A percentile compares a stretch with the other conserved stretches of the same genome.
Evolutionary conservation across 192 early-diverging fungal species (phyloP).

Genomic region (Kickxella alabastrina): DNA sequence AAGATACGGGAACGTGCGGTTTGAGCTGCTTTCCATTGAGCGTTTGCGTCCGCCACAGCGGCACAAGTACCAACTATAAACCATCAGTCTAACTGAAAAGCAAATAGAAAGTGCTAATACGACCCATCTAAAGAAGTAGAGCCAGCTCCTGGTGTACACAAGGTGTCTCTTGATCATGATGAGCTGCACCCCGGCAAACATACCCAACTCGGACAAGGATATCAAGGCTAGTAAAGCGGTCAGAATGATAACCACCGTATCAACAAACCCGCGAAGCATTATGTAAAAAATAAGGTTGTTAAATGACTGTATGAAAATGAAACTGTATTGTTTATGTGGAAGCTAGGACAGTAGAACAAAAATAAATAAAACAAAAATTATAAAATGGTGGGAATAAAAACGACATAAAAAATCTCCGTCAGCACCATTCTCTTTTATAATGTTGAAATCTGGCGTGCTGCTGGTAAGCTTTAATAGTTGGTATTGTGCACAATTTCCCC

Average conservation of each 20-base stretch:
- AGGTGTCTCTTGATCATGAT: slow-evolving; percentile 38
- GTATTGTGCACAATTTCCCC: too few relatives aligned
- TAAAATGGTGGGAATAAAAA: too few relatives aligned
- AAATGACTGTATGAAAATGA: too few relatives aligned
- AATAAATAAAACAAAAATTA: too few relatives aligned
- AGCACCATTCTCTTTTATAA: too few relatives aligned
- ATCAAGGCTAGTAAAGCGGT: slow-evolving; percentile 27
- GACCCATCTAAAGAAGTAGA: slow-evolving; percentile 51
- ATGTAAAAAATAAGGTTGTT: too few relatives aligned
- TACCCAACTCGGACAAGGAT: slow-evolving; percentile 39
- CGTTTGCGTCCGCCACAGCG: slow-evolving; percentile 4
- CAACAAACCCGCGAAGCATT: slow-evolving; percentile 26
- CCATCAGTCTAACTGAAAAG: slow-evolving; percentile 27
- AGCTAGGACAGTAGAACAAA: too few relatives aligned
- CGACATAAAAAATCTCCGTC: too few relatives aligned
- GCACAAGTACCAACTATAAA: slow-evolving; percentile 41
- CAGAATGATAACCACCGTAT: slow-evolving; percentile 22
- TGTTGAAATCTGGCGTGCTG: too few relatives aligned
- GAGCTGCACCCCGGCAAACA: slow-evolving; percentile 46
- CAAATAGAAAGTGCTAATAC: slow-evolving; percentile 39
- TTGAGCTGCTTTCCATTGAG: slow-evolving; percentile 18
- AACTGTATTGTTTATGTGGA: too few relatives aligned
- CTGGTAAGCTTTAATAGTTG: too few relatives aligned
- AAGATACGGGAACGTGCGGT: slow-evolving; percentile 17
- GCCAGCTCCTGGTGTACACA: slow-evolving; percentile 44